Evolutionary conservation across 148 eudicot genomes (phyloP).

Genomic region (Agrostemma githago): DNA sequence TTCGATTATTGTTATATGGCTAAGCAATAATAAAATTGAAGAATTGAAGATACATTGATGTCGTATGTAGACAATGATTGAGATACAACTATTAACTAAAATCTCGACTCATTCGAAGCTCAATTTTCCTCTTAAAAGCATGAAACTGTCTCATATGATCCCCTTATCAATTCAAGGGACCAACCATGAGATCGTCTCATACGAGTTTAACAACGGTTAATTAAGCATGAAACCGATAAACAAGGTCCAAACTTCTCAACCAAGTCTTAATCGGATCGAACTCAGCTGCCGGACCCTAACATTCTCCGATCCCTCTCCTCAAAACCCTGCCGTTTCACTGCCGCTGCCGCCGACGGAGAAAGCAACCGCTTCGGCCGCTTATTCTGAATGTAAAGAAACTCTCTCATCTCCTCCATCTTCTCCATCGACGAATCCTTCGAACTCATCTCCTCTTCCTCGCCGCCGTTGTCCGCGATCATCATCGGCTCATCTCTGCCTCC

Average conservation of each 20-base stretch:
- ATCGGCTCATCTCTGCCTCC: conserved; percentile 25
- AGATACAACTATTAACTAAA: not conserved
- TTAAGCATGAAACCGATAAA: conserved; percentile 32
- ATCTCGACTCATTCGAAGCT: not conserved
- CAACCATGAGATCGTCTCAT: not conserved
- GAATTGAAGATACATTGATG: no score
- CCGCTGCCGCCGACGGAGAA: conserved; percentile 21
- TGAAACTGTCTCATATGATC: not conserved
- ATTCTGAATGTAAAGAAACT: conserved; percentile 29
- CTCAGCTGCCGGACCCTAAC: conserved; percentile 12
- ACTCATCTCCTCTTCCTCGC: conserved; percentile 15
- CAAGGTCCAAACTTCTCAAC: conserved; percentile 31
- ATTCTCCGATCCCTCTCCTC: conserved; percentile 18
- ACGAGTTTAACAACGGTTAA: not conserved
- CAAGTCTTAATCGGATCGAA: conserved; percentile 13
- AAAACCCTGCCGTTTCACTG: conserved; percentile 14
- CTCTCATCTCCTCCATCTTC: conserved; percentile 31
- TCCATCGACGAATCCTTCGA: conserved; percentile 32
- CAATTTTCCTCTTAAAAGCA: no score
- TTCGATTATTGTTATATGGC: no score
- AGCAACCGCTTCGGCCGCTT: conserved; percentile 31
- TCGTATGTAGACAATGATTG: no score
- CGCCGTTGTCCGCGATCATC: conserved; percentile 21
- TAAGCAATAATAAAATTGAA: no score
- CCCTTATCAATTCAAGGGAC: no score